Evolutionary conservation across 805 yeast species (phyloP).

Genomic region (Metschnikowia chrysomelidarum): DNA sequence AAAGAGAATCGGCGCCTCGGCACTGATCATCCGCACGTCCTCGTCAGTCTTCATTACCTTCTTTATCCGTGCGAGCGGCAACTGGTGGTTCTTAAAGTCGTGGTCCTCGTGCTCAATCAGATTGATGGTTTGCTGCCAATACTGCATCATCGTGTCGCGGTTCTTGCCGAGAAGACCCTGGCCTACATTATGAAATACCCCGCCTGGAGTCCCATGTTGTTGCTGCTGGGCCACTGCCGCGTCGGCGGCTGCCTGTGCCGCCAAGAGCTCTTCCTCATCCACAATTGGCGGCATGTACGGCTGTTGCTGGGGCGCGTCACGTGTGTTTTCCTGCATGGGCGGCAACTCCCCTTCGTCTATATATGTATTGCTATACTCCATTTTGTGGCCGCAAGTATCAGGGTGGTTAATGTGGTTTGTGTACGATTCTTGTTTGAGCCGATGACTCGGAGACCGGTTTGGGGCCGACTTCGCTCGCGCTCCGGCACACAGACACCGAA

Average conservation of each 20-base stretch:
- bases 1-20: constrained; percentile 96
- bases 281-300: constrained; percentile 24
- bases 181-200: constrained; percentile 85
- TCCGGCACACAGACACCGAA: background rate
- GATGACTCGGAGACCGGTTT: background rate
- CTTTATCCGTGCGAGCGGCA: constrained; percentile 94
- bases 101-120: constrained; percentile 84
- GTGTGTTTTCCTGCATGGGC: constrained; percentile 20
- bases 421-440: no score
- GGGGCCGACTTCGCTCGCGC: background rate
- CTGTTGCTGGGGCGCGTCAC: constrained; percentile 16
- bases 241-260: constrained; percentile 47
- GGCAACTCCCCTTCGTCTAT: constrained; percentile 29
- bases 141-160: constrained; percentile 87
- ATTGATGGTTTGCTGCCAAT: constrained; percentile 97
- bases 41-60: constrained; percentile 98
- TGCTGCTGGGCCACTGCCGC: constrained; percentile 47
- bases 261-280: constrained; percentile 41
- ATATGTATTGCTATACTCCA: constrained; percentile 29
- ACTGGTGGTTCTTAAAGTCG: constrained; percentile 89
- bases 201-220: constrained; percentile 45
- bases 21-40: constrained; percentile 95
- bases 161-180: constrained; percentile 52
- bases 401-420: background rate
- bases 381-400: constrained; percentile 1